Evolutionary conservation across 768 basidiomycete genomes (phyloP).

Genomic region (Lactarius hatsudake): DNA sequence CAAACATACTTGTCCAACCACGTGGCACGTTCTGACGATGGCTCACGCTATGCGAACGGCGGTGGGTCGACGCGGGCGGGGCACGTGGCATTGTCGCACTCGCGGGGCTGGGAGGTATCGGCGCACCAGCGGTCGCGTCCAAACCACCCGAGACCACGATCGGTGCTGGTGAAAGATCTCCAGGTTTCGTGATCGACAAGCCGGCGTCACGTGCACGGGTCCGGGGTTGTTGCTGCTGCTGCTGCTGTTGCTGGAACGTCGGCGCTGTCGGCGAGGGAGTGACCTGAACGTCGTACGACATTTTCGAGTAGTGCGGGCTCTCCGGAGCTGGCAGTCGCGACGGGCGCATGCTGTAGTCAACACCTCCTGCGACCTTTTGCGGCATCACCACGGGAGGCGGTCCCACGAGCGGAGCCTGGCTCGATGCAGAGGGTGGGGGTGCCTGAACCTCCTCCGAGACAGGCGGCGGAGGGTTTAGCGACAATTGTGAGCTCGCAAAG

Average conservation of each 20-base stretch:
- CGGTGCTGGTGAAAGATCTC: conserved; percentile 30
- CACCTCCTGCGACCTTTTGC: conserved; percentile 44
- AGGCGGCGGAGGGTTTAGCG: conserved; percentile 30
- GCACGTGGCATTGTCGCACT: conserved; percentile 53
- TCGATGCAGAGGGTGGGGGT: conserved; percentile 28
- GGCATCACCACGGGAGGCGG: conserved; percentile 33
- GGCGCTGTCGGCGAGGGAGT: conserved; percentile 60
- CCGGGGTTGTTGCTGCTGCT: conserved; percentile 52
- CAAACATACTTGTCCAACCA: conserved; percentile 63
- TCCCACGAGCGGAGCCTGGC: conserved; percentile 26
- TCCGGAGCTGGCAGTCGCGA: conserved; percentile 80
- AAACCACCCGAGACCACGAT: conserved; percentile 2
- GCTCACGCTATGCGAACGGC: conserved; percentile 80
- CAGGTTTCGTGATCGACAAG: conserved; percentile 40
- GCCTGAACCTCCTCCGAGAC: conserved; percentile 26
- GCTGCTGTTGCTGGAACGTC: conserved; percentile 51
- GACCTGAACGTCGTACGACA: conserved; percentile 65
- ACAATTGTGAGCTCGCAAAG: conserved; percentile 90
- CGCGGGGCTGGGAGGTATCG: conserved; percentile 30
- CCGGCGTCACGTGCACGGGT: conserved; percentile 69
- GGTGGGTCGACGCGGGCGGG: conserved; percentile 75
- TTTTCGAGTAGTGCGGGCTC: conserved; percentile 75
- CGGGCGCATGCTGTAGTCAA: conserved; percentile 81
- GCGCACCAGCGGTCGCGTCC: not conserved
- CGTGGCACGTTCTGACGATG: conserved; percentile 58